These are phyloP conservation scores for Volvox carteri DNA, from an alignment of 163 green algal species.

Conservation along the genomic window DNA sequence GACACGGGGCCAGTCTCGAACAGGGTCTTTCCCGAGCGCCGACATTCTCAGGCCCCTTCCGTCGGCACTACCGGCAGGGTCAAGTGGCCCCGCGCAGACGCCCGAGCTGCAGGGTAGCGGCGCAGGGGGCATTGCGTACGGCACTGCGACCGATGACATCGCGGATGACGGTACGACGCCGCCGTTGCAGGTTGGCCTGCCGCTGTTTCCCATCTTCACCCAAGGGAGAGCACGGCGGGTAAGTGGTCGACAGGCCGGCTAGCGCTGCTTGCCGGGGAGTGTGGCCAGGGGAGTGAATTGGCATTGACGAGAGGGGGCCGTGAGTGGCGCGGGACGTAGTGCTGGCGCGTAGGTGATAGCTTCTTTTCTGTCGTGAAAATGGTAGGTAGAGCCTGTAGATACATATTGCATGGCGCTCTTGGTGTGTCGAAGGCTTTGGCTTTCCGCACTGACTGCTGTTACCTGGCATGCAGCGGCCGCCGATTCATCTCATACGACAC, in stretches of 20 bases:
- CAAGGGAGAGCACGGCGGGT: constrained; percentile 6
- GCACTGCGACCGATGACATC: neutral
- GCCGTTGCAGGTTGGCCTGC: constrained; percentile 12
- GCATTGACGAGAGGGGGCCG: too few relatives aligned
- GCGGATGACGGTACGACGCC: constrained; percentile 40
- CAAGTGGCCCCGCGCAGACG: constrained; percentile 23
- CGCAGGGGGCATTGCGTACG: neutral
- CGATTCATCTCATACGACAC: constrained; percentile 25
- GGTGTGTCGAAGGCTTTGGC: too few relatives aligned
- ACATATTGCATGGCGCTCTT: too few relatives aligned
- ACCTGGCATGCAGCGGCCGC: constrained; percentile 11
- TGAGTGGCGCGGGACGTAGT: too few relatives aligned
- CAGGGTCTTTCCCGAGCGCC: neutral
- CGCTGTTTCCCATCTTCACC: constrained; percentile 43
- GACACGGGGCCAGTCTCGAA: neutral
- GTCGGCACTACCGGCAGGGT: constrained; percentile 4
- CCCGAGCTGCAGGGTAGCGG: constrained; percentile 17
- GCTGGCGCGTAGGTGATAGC: too few relatives aligned
- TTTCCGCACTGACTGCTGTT: too few relatives aligned
- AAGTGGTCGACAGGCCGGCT: too few relatives aligned
- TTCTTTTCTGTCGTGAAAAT: too few relatives aligned
- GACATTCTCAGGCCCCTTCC: neutral
- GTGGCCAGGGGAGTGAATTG: too few relatives aligned
- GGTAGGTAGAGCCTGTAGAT: too few relatives aligned
- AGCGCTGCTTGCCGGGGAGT: too few relatives aligned